These are phyloP conservation scores for Stemphylium vesicarium DNA, from an alignment of 2,329 filamentous ascomycete genomes.

Conservation along the genomic window DNA sequence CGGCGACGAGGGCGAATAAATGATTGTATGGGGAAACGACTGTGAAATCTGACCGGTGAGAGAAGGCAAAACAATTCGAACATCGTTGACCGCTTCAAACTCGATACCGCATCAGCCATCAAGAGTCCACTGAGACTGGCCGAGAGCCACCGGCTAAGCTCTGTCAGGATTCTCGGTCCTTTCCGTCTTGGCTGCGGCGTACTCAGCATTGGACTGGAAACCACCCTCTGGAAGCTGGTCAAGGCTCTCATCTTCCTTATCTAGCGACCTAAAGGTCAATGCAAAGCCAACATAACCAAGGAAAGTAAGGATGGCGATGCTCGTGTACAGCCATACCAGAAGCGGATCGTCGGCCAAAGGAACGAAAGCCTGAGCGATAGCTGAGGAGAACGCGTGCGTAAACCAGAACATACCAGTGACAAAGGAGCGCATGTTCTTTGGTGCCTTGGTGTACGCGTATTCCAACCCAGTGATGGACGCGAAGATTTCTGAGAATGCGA, in stretches of 20 bases:
- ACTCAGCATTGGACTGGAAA: conserved; percentile 24
- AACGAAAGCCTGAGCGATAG: conserved; percentile 29
- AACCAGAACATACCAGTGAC: conserved; percentile 42
- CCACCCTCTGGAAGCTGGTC: conserved; percentile 40
- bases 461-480: conserved; percentile 71
- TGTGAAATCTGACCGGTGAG: not conserved
- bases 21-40: not conserved
- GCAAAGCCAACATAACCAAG: conserved; percentile 38
- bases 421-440: conserved; percentile 62
- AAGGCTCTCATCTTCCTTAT: conserved; percentile 39
- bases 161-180: conserved; percentile 6
- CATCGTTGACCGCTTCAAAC: not conserved
- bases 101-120: not conserved
- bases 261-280: conserved; percentile 36
- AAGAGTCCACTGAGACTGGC: not conserved
- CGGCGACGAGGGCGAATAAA: too few species aligned
- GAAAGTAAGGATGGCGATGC: conserved; percentile 41
- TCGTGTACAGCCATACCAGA: conserved; percentile 36
- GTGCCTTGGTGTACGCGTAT: conserved; percentile 75
- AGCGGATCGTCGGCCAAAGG: conserved; percentile 29
- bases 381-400: conserved; percentile 39
- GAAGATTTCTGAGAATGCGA: conserved; percentile 65
- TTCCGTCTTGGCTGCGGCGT: conserved; percentile 17
- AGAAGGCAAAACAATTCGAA: not conserved
- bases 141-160: not conserved